Evolutionary conservation across 176 grass and related monocot species (phyloP), one percentile per base, ranked within the genome.

Genomic region (Cenchrus purpureus): DNA sequence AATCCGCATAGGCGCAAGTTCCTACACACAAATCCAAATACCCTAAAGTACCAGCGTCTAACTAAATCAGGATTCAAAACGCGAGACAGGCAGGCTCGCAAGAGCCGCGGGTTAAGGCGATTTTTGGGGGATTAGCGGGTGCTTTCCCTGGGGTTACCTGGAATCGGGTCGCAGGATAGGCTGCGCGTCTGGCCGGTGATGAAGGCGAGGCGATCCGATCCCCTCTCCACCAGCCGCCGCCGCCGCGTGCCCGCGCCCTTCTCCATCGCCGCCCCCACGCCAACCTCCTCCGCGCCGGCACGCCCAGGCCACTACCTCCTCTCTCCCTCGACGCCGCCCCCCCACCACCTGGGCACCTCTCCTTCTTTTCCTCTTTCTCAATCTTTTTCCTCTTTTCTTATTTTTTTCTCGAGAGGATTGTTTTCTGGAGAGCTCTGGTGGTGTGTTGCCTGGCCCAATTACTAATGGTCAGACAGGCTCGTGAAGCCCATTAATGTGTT

Each of bases 121-220:
- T 71, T 69, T 69, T 57, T 40, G 37, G 54, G 58, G 20, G 25
- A 74, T 68, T 40, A 20, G 22, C 8, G 4, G 34, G 65, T 29
- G 51, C 9, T 28, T 55, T 71, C 53, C 7, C 19, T 48, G 16
- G 15, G 68, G 44, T 79, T 79, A 91, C 87, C 65, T 81, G 90
- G 71, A 42, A 29, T 73, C 1, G 89, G 72, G 37, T 86, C 66
- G 57, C 79, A 71, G 68, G 87, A 43, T 34, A 85, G 57, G 87
- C 46, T 78, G 64, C 51, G 65, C 32, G 64, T 68, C 79, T 93
- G 76, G 22, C 90, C 89, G 60, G 93, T 91, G 74, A 99, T 96
- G 74, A 96, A 85, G 79, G 91, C 86, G 49, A 99, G 86, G 79
- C 88, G 93, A 85, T 99, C 88, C 6, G 91, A 86, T 86, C 97